phyloP scores from a whole-genome alignment of 257 asterid genomes.

The Orobanche coerulescens region DNA sequence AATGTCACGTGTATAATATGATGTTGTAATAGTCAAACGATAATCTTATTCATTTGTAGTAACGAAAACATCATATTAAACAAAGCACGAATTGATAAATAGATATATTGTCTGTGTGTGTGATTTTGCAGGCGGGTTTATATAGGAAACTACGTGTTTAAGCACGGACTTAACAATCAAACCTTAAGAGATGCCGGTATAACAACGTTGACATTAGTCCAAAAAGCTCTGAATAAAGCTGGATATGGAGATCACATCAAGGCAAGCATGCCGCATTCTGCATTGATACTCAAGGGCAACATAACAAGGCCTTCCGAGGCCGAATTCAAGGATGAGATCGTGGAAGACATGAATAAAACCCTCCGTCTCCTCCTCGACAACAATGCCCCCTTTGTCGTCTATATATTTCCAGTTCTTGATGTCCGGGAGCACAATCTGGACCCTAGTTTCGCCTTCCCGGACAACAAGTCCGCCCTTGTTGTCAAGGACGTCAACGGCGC shows the following conservation, averaged over 20 bases:
- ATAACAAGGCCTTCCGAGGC: slow-evolving; percentile 33
- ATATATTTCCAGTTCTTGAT: slow-evolving; percentile 18
- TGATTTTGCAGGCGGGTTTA: slow-evolving; percentile 12
- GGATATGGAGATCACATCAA: slow-evolving; percentile 13
- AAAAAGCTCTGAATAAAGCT: slow-evolving; percentile 1
- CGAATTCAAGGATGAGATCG: slow-evolving; percentile 26
- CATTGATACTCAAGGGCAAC: not conserved
- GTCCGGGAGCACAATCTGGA: not conserved
- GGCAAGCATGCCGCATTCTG: not conserved
- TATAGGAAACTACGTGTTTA: not conserved
- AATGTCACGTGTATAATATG: too few species aligned
- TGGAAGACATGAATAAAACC: not conserved
- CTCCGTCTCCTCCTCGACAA: not conserved
- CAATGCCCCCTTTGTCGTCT: slow-evolving; percentile 15
- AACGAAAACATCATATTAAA: too few species aligned
- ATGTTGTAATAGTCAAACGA: too few species aligned
- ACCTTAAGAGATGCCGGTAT: not conserved
- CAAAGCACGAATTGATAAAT: too few species aligned
- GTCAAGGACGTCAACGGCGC: slow-evolving; percentile 17
- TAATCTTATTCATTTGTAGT: too few species aligned
- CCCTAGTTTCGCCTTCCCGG: slow-evolving; percentile 25
- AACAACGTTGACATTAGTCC: not conserved
- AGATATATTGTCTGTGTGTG: too few species aligned
- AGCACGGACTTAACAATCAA: rapidly evolving
- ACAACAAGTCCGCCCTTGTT: not conserved